Evolutionary conservation across 306 rosid species (phyloP).

Genomic region (Rosa multiflora): DNA sequence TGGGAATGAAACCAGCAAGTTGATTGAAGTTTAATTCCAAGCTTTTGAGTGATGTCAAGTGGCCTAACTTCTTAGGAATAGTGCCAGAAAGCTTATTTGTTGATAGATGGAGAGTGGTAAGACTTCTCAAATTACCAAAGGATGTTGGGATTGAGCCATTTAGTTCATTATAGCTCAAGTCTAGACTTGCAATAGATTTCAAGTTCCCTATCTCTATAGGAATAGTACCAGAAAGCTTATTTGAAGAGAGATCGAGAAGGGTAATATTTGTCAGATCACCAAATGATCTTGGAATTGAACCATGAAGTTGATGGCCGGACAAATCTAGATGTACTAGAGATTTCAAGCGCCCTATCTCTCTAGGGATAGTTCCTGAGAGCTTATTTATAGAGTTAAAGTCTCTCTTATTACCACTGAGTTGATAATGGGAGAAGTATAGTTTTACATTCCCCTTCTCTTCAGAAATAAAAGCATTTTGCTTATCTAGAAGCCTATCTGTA

Average conservation of each 20-base stretch:
- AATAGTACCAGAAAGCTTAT: slow-evolving; percentile 13
- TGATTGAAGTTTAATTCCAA: too few species aligned
- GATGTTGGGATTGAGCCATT: too few species aligned
- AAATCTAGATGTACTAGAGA: not conserved
- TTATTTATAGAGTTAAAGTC: not conserved
- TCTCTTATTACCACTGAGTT: not conserved
- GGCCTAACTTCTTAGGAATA: not conserved
- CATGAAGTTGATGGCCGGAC: not conserved
- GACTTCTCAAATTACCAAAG: too few species aligned
- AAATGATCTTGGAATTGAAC: not conserved
- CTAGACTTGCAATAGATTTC: too few species aligned
- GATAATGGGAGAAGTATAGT: not conserved
- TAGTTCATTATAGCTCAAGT: too few species aligned
- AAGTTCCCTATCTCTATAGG: not conserved
- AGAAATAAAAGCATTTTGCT: too few species aligned
- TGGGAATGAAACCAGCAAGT: too few species aligned
- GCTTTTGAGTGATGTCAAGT: not conserved
- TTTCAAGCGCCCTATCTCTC: not conserved
- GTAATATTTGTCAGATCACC: not conserved
- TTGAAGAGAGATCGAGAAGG: slow-evolving; percentile 21
- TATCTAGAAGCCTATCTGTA: too few species aligned
- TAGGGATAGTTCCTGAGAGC: slow-evolving; percentile 7
- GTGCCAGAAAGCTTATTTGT: not conserved
- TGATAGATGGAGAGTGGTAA: too few species aligned
- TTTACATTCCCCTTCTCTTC: not conserved